A percentile compares a stretch with the other conserved stretches of the same genome.
These are phyloP conservation scores for Lyophyllum decastes DNA, from an alignment of 768 basidiomycete species.

Conservation along the genomic window DNA sequence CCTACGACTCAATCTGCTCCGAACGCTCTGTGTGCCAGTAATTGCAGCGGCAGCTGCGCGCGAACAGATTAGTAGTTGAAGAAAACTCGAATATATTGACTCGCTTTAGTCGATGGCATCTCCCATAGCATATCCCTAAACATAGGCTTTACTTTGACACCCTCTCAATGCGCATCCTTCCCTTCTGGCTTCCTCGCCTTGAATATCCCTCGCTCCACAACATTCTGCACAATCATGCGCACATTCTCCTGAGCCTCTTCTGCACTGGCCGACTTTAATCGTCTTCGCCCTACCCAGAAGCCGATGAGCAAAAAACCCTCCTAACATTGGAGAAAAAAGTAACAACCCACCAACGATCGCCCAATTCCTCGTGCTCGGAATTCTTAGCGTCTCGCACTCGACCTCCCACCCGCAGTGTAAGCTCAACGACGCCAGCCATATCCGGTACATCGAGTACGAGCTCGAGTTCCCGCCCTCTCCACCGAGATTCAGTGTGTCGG, in stretches of 20 bases:
- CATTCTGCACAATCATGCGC: conserved; percentile 51
- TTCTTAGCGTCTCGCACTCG: conserved; percentile 84
- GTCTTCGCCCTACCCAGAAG: conserved; percentile 22
- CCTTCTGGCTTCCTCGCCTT: conserved; percentile 74
- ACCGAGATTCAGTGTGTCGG: conserved; percentile 55
- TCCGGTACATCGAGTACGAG: conserved; percentile 81
- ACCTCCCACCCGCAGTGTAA: conserved; percentile 81
- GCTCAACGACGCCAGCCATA: conserved; percentile 81
- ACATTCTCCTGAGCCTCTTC: conserved; percentile 45
- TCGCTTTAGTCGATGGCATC: too few species aligned
- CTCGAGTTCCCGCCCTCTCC: conserved; percentile 61
- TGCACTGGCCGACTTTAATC: conserved; percentile 22
- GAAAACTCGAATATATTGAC: too few species aligned
- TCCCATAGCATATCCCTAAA: too few species aligned
- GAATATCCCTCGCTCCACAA: conserved; percentile 68
- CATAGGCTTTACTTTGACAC: too few species aligned
- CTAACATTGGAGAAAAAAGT: conserved; percentile 1
- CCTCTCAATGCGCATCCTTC: conserved; percentile 37
- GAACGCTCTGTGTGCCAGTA: too few species aligned
- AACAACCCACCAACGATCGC: conserved; percentile 72
- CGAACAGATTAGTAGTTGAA: too few species aligned
- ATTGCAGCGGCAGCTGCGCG: too few species aligned
- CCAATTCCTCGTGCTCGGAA: conserved; percentile 95
- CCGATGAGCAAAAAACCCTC: neutral
- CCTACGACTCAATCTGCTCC: too few species aligned